Evolutionary conservation across 2,329 filamentous ascomycete species (phyloP), one percentile per base, ranked within the genome.

Genomic region (Calonectria multiphialidica): DNA sequence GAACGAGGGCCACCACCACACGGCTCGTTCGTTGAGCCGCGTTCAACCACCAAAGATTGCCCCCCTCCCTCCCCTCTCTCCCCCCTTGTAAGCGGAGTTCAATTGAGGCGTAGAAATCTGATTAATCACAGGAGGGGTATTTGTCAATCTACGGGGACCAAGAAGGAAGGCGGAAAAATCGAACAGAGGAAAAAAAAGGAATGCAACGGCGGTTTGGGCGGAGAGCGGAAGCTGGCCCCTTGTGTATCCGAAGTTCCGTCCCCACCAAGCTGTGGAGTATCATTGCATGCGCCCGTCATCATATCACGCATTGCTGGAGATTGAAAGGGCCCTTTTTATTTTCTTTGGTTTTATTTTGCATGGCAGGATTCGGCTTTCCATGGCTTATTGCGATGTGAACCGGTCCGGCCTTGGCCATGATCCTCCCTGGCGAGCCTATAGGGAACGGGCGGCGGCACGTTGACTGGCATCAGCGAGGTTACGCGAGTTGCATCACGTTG

Each of bases 231-330:
- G 53, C 53, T 59, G 53, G n/a, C 21, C 33, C 30, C 35, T 40
- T 25, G 33, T n/a, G 53, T 59, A 68, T 68, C 66, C 66, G 66
- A 68, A 68, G 53, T 61, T 68, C 66, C 66, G 66, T 55, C 12
- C 50, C 65, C 65, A 47, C 65, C 30, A 23, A 8, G 42, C 28
- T 21, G 65, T 47, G 49, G 65, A 61, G 50, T 42, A 30, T 44
- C 47, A 25, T 21, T 55, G 33, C 28, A 45, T 63, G 13, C 61
- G 8, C 61, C 15, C 37, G 55, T 62, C 49, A 45, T 62, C 33
- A 30, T 62, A 61, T 49, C 66, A 68, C 66, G 66, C 66, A 59
- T 66, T 25, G 37, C 37, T 55, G 49, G 35, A 59, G 28, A 25
- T 55, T 21, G 47, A 33, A 30, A 40, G 33, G 53, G 7, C 49